Evolutionary conservation across 2,329 filamentous ascomycete species (phyloP).

Genomic region (Huntiella moniliformis): DNA sequence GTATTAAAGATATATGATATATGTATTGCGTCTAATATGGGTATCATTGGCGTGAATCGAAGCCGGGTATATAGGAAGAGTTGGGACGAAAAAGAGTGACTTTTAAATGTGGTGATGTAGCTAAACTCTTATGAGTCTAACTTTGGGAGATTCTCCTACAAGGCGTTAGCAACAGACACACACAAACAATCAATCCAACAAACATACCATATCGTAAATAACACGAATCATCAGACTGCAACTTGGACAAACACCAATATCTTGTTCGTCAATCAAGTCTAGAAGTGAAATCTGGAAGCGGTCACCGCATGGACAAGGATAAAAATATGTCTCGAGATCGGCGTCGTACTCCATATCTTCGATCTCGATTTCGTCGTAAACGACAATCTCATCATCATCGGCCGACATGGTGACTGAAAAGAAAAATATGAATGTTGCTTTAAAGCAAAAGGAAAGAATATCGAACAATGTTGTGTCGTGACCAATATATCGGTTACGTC

Average conservation of each 20-base stretch:
- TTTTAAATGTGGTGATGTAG: no score
- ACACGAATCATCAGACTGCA: conserved; percentile 94
- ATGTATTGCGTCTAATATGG: no score
- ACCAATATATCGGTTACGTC: no score
- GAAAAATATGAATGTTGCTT: no score
- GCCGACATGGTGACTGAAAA: not conserved
- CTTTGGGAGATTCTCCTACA: not conserved
- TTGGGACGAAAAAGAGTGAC: no score
- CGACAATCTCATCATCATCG: conserved; percentile 45
- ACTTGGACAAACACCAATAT: conserved; percentile 93
- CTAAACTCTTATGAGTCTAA: no score
- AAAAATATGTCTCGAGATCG: conserved; percentile 72
- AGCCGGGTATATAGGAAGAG: no score
- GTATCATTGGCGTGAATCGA: no score
- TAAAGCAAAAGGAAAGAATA: no score
- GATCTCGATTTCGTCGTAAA: conserved; percentile 97
- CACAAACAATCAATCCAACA: no score
- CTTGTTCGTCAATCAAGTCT: conserved; percentile 72
- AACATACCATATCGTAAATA: conserved; percentile 65
- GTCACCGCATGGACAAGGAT: conserved; percentile 94
- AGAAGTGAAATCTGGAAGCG: conserved; percentile 77
- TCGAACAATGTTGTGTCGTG: no score
- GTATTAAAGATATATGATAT: no score
- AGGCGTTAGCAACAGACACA: not conserved
- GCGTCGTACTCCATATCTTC: conserved; percentile 92